Base-by-base conservation (phyloP, 2,329 filamentous ascomycete genomes). In the Colletotrichum lini region DNA sequence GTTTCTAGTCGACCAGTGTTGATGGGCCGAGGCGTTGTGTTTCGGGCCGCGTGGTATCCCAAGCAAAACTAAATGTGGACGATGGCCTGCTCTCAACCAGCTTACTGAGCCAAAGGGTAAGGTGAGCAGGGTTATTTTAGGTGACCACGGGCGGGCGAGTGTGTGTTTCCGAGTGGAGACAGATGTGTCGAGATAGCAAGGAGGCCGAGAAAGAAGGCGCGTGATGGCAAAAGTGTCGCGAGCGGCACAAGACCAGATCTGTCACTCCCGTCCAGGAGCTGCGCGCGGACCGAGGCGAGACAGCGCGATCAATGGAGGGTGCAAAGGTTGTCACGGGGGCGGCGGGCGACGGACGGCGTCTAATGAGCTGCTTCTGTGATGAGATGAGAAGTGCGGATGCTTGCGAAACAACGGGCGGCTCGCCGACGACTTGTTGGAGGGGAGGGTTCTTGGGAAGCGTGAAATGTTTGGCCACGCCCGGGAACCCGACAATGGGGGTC, bases 351-450 rank as follows among this genome's bases (percentile, higher is more conserved):
- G 61, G 52, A 59, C 61, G 58, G 69, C 69, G 65, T 69, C 53
- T 64, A 64, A 56, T 65, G 65, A 59, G 66, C 60, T 63, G 30
- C 45, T 64, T 57, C 35, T 68, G 57, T 61, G 68, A 68, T 68
- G 35, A 49, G 68, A 68, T 63, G 35, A 49, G 47, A 54, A n/a
- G 60, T 49, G 47, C 30, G 61, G 53, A 38, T 56, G 45, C 35
- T 38, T 42, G 59, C 35, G 38, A 21, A 40, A 38, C 13, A 47
- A 45, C 26, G 66, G 62, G 67, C 67, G 67, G 47, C 62, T 70
- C 67, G 67, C 67, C 53, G 61, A 56, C 44, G 53, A 60, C 47
- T 70, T 56, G 44, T 59, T 66, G 63, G 62, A 23, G 62, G 62
- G 26, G 4, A 30, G 26, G 26, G 47, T 42, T 50, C 16, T n/a